Base-by-base conservation (phyloP, 2,329 filamentous ascomycete species). In the Ascochyta lentis region DNA sequence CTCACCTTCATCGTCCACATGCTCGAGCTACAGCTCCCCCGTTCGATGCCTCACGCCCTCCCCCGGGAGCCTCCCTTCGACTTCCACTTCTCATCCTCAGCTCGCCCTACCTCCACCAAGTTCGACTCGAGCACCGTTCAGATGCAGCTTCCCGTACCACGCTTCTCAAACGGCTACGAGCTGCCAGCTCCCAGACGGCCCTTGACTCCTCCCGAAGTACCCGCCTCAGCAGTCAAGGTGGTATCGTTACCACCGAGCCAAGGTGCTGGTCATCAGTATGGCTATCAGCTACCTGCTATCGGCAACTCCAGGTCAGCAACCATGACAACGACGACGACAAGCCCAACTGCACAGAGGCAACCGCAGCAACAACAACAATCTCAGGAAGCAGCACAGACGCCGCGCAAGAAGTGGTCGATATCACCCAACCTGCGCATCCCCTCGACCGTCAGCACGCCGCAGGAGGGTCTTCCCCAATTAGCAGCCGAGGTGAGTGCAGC, bases 1-100 rank as follows among this genome's bases (percentile, higher is more conserved):
- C 53, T 60, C 57, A 54, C 54, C 53, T 22, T 54, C 51, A 49
- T 58, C 72, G 65, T 60, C 68, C 67, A 61, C 61, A 76, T 76
- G 74, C 72, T 76, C 65, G 72, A 76, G 68, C 69, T 77, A 74
- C 73, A 77, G 63, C 71, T 75, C 31, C 73, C 73, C 27, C 67
- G 67, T 39, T 71, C 74, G 69, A 77, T 76, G 74, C 73, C 73
- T 69, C 72, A 76, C 72, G 72, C 72, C 61, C 59, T 76, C 49
- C 65, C 70, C 34, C 65, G 70, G 64, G 71, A 73, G 59, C 68
- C 61, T 63, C 58, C 72, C 53, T 65, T 71, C 65, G 67, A 72
- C 65, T 65, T 70, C 64, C 72, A 68, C 67, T 53, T 67, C 47
- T 61, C 70, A 46, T 56, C 55, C 44, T 49, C 64, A 16, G 61